Evolutionary conservation across 2,329 filamentous ascomycete species (phyloP).

Genomic region (Thelonectria rubi): DNA sequence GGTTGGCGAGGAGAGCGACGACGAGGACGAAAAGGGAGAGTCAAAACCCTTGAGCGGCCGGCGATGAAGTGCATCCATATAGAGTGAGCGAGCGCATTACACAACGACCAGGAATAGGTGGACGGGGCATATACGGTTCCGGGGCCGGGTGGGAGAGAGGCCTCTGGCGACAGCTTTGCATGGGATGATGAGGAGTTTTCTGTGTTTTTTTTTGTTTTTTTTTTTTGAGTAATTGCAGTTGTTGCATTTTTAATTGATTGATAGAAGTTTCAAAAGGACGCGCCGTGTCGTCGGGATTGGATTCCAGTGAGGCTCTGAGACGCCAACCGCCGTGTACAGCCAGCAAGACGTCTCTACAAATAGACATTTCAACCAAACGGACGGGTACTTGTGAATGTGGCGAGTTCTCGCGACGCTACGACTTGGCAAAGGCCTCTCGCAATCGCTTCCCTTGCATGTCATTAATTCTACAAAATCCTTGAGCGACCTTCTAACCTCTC

Average conservation of each 20-base stretch:
- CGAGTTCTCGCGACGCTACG: too few species aligned
- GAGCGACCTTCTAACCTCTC: neutral
- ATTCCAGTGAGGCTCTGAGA: neutral
- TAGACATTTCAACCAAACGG: too few species aligned
- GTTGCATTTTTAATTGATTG: constrained; percentile 25
- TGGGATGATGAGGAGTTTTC: constrained; percentile 39
- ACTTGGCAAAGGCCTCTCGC: too few species aligned
- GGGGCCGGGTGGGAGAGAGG: constrained; percentile 4
- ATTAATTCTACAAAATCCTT: too few species aligned
- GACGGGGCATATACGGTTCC: constrained; percentile 17
- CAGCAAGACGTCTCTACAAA: neutral
- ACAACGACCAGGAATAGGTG: constrained; percentile 12
- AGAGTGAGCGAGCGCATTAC: constrained; percentile 4
- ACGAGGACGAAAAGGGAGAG: constrained; percentile 41
- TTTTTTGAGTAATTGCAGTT: constrained; percentile 26
- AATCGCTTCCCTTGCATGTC: too few species aligned
- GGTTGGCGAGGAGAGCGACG: constrained; percentile 57
- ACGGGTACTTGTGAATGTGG: too few species aligned
- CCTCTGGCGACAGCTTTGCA: constrained; percentile 30
- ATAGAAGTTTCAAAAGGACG: neutral
- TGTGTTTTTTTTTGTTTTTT: too few species aligned
- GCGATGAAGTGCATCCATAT: constrained; percentile 15
- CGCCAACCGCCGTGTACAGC: neutral
- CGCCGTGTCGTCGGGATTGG: neutral
- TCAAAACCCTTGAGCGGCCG: constrained; percentile 37